phyloP scores from a whole-genome alignment of 2,329 filamentous ascomycete genomes.

The Pseudocercospora musae region DNA sequence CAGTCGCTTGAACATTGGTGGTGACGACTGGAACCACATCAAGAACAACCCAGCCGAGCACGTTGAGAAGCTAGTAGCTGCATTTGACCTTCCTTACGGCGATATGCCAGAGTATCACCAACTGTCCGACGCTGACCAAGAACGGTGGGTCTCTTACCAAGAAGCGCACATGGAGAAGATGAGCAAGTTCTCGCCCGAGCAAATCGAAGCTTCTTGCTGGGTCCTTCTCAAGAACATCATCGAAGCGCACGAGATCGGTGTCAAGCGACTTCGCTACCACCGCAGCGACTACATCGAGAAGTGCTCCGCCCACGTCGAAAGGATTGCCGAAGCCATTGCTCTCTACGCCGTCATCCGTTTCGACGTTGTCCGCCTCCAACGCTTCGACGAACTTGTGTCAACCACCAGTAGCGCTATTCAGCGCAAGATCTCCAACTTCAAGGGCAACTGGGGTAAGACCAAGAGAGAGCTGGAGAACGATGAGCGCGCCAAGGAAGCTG shows the following conservation, averaged over 20 bases:
- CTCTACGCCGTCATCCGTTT: constrained; percentile 19
- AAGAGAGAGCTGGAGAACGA: constrained; percentile 15
- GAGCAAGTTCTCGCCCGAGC: constrained; percentile 5
- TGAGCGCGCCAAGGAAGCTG: constrained; percentile 2
- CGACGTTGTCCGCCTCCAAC: constrained; percentile 17
- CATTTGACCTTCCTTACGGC: constrained; percentile 10
- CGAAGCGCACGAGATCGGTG: constrained; percentile 13
- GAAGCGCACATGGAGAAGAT: constrained; percentile 15
- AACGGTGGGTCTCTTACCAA: constrained; percentile 15
- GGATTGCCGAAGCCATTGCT: constrained; percentile 9
- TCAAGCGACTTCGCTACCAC: constrained; percentile 11
- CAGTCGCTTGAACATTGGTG: constrained; percentile 1
- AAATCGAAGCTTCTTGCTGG: constrained; percentile 18
- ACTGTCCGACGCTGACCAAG: constrained; percentile 6
- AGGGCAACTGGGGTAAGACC: constrained; percentile 15
- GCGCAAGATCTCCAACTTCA: constrained; percentile 21
- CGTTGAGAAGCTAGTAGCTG: constrained; percentile 9
- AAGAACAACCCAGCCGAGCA: constrained; percentile 7
- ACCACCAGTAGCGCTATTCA: constrained; percentile 11
- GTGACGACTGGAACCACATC: constrained; percentile 14
- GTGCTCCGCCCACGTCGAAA: constrained; percentile 15
- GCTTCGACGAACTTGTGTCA: constrained; percentile 16
- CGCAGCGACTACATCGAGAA: constrained; percentile 9
- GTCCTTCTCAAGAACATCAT: constrained; percentile 15
- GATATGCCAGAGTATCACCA: constrained; percentile 7